phyloP scores from a whole-genome alignment of 495 filamentous ascomycete species.

The Polyplosphaeria fusca region DNA sequence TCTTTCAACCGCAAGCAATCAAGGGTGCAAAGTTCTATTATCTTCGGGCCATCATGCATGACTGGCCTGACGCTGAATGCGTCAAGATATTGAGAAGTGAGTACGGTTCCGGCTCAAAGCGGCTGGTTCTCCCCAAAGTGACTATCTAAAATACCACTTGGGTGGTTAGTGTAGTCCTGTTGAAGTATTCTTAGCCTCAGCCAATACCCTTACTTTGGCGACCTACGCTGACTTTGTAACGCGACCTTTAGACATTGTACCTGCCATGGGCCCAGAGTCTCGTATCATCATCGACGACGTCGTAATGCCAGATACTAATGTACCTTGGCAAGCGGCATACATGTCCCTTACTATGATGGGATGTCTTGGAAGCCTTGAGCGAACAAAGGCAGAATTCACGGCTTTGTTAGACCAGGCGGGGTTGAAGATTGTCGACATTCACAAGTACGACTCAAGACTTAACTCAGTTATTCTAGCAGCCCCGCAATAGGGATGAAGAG shows the following conservation, averaged over 20 bases:
- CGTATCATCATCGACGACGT: constrained; percentile 17
- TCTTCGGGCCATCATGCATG: constrained; percentile 19
- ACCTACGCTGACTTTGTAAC: too few relatives aligned
- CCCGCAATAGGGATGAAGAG: not conserved
- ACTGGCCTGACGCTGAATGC: constrained; percentile 16
- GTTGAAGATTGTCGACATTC: constrained; percentile 9
- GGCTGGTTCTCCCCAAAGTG: too few relatives aligned
- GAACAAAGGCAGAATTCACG: constrained; percentile 14
- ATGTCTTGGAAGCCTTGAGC: constrained; percentile 9
- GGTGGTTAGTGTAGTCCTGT: too few relatives aligned
- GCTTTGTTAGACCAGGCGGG: constrained; percentile 6
- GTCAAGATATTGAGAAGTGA: constrained; percentile 7
- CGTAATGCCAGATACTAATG: constrained; percentile 9
- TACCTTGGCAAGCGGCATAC: constrained; percentile 17
- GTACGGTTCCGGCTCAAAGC: too few relatives aligned
- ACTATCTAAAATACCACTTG: too few relatives aligned
- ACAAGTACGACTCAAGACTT: constrained; percentile 20
- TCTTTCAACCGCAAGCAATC: constrained; percentile 51
- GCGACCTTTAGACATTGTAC: constrained; percentile 5
- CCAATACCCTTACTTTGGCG: too few relatives aligned
- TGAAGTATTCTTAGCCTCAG: too few relatives aligned
- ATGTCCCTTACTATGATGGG: constrained; percentile 26
- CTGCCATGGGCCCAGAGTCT: constrained; percentile 14
- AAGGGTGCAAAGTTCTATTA: constrained; percentile 40
- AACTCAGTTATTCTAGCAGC: constrained; percentile 11